Percentiles rank a stretch among this genome's conserved stretches.
Conservation (phyloP, 2,329 filamentous ascomycete species). For the Leptographium wingfieldii region DNA sequence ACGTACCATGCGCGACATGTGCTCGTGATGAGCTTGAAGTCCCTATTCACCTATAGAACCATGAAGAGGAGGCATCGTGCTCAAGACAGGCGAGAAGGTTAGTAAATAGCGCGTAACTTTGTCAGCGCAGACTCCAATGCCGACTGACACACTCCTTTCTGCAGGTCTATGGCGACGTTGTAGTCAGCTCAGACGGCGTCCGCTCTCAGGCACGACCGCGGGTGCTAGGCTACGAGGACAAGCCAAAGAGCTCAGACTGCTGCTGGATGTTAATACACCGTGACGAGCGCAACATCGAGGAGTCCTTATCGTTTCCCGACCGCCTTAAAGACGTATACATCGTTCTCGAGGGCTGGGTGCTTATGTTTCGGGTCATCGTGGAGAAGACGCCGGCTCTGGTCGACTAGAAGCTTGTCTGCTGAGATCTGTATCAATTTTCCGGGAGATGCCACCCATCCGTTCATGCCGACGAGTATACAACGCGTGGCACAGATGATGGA, state of each 20-base stretch:
- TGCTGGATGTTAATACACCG: conserved; percentile 46
- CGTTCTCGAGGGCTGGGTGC: conserved; percentile 39
- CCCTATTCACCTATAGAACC: conserved; percentile 40
- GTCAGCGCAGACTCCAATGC: not conserved
- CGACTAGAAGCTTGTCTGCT: conserved; percentile 38
- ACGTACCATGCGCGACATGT: too few species aligned
- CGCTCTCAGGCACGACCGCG: conserved; percentile 37
- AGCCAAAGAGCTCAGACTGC: conserved; percentile 39
- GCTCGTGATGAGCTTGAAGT: conserved; percentile 26
- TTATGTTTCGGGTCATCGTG: conserved; percentile 33
- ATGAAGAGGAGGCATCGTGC: conserved; percentile 36
- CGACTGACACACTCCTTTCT: not conserved
- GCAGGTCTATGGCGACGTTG: conserved; percentile 30
- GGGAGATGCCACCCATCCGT: conserved; percentile 37
- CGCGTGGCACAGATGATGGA: conserved; percentile 39
- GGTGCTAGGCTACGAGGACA: conserved; percentile 37
- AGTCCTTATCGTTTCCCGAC: conserved; percentile 41
- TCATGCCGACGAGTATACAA: conserved; percentile 34
- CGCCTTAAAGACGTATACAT: conserved; percentile 38
- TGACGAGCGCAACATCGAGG: conserved; percentile 40
- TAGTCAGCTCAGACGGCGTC: conserved; percentile 43
- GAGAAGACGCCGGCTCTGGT: conserved; percentile 31
- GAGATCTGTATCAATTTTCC: conserved; percentile 35
- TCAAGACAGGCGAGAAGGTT: conserved; percentile 7
- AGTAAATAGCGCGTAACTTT: not conserved